phyloP scores from a whole-genome alignment of 331 rosid species.

The Cucumis variabilis region DNA sequence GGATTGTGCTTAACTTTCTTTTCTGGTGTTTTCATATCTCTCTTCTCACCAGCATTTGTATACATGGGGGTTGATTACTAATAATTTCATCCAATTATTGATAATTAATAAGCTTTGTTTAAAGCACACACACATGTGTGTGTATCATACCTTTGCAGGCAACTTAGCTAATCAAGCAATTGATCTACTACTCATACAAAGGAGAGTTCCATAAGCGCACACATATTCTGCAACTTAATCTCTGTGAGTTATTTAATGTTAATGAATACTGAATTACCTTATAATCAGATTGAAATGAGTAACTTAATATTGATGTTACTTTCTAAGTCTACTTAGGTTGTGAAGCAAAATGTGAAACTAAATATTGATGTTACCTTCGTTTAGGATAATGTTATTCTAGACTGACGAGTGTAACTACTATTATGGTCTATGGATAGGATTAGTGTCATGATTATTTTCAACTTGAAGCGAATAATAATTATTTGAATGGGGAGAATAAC shows the following conservation, averaged over 20 bases:
- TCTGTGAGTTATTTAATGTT: slow-evolving; percentile 80
- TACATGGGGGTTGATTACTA: too few species aligned
- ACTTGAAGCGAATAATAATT: not conserved
- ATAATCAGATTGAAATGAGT: not conserved
- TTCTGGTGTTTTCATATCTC: too few species aligned
- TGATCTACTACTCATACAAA: slow-evolving; percentile 82
- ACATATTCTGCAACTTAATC: slow-evolving; percentile 88
- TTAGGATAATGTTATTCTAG: not conserved
- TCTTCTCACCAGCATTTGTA: too few species aligned
- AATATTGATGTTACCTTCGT: not conserved
- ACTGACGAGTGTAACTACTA: not conserved
- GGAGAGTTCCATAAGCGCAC: slow-evolving; percentile 96
- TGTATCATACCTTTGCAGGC: slow-evolving; percentile 58
- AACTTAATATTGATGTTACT: not conserved
- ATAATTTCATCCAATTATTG: too few species aligned
- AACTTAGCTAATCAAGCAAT: slow-evolving; percentile 98
- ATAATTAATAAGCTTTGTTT: too few species aligned
- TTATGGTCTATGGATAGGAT: not conserved
- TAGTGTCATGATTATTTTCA: not conserved
- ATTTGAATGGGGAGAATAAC: slow-evolving; percentile 9
- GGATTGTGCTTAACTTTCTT: too few species aligned
- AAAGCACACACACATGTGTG: not conserved
- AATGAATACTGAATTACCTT: not conserved
- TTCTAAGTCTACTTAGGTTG: not conserved
- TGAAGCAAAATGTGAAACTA: slow-evolving; percentile 13